Conservation (phyloP, 2,329 filamentous ascomycete species). For the Nemania serpens region DNA sequence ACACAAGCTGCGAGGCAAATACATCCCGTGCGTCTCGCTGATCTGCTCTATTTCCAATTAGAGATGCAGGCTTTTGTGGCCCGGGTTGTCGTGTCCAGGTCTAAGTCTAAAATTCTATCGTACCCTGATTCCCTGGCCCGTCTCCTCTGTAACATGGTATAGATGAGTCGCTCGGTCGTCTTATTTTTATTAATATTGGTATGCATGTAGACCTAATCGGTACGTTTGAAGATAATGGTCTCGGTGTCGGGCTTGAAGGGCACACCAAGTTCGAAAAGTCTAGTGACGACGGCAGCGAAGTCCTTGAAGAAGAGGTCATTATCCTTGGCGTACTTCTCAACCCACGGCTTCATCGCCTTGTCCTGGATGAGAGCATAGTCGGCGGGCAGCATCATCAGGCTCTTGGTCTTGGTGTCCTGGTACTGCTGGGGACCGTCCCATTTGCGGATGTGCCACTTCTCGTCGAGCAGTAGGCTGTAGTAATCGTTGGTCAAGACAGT, state of each 20-base stretch:
- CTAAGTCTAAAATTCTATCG: constrained; percentile 27
- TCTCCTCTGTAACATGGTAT: constrained; percentile 26
- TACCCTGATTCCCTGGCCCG: constrained; percentile 2
- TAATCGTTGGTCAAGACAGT: constrained; percentile 95
- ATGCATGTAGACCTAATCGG: constrained; percentile 39
- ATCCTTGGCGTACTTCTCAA: constrained; percentile 89
- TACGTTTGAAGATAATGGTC: constrained; percentile 68
- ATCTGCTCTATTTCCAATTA: background rate
- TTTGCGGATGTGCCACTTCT: constrained; percentile 92
- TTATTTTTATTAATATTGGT: constrained; percentile 19
- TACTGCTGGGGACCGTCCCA: constrained; percentile 85
- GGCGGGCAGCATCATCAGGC: constrained; percentile 95
- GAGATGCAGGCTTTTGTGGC: background rate
- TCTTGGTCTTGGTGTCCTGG: constrained; percentile 79
- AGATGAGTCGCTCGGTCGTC: constrained; percentile 18
- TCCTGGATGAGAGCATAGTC: constrained; percentile 88
- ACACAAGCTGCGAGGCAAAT: background rate
- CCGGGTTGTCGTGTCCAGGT: constrained; percentile 11
- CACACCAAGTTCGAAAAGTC: constrained; percentile 92
- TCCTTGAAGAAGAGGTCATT: constrained; percentile 92
- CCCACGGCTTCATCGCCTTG: constrained; percentile 79
- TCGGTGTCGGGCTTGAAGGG: constrained; percentile 73
- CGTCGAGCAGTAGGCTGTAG: constrained; percentile 82
- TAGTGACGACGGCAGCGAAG: constrained; percentile 77
- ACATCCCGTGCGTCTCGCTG: background rate